phyloP scores from a whole-genome alignment of 176 grass and related monocot genomes.

The Luzula sylvatica region DNA sequence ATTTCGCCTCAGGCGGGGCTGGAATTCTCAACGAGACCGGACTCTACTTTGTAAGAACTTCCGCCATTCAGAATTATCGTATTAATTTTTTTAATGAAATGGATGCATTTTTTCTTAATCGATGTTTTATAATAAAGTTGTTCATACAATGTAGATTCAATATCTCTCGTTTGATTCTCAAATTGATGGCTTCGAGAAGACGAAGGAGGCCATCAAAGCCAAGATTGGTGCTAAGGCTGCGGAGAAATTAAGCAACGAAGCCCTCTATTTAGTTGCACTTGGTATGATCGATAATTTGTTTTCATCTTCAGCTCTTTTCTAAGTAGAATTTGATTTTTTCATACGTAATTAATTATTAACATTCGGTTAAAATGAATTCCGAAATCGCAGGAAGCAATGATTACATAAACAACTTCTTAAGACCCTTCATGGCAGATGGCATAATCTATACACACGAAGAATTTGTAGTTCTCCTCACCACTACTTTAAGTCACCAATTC shows the following conservation, averaged over 20 bases:
- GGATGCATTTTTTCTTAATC: no score
- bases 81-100: not conserved
- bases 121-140: no score
- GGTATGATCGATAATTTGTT: conserved; percentile 26
- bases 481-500: conserved; percentile 50
- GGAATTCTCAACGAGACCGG: conserved; percentile 93
- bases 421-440: conserved; percentile 82
- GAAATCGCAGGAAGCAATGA: conserved; percentile 74
- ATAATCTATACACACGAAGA: conserved; percentile 63
- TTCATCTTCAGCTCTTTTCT: not conserved
- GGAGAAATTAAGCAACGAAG: conserved; percentile 52
- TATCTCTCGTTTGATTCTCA: conserved; percentile 92
- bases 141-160: conserved; percentile 37
- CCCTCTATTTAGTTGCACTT: conserved; percentile 62
- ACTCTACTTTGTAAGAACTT: conserved; percentile 74
- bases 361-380: not conserved
- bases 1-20: conserved; percentile 82
- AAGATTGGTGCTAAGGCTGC: conserved; percentile 62
- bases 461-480: conserved; percentile 66
- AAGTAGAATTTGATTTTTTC: not conserved
- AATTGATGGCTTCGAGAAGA: conserved; percentile 54
- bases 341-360: not conserved
- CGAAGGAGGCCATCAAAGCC: conserved; percentile 39
- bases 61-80: not conserved
- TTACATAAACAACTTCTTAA: conserved; percentile 96